Base-by-base conservation (phyloP, 2,329 filamentous ascomycete genomes). In the Sporothrix pseudoabietina region DNA sequence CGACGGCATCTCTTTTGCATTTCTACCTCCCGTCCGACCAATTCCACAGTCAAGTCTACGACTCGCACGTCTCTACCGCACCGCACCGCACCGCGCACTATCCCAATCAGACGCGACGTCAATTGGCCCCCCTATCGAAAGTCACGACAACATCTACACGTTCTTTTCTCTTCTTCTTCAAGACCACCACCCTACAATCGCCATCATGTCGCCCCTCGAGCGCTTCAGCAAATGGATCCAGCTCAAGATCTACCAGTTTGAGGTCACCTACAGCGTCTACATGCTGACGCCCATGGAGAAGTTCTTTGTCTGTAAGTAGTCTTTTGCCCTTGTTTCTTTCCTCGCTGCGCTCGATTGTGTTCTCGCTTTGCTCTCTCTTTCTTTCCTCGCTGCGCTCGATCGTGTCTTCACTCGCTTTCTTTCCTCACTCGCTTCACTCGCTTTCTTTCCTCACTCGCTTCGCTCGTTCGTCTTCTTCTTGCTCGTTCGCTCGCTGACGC, bases 281-380 rank as follows among this genome's bases (percentile, higher is more conserved):
- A 98, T 99, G 92, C 91, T 98, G 78, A 98, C 94, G 52, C 92
- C 94, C 1, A 94, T 92, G 71, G 96, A 99, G 86, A 97, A 97
- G 82, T 95, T 97, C 83, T 91, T 97, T 78, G 97, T 98, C 84
- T 98, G 96, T 98, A 88, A 55, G 52, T 55, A 10, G 9, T 12
- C 44, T 49, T 44, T 4, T 35, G 35, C 3, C 35, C 26, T 26
- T 26, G 26, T 14, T 26, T 41, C 39, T 41, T 6, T 41, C 39
- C 7, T 41, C 73, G 94, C 83, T 6, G 1, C 26, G 26, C 26
- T n/a, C n/a, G n/a, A n/a, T n/a, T n/a, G n/a, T n/a, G n/a, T n/a
- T n/a, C n/a, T n/a, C n/a, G n/a, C n/a, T n/a, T n/a, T n/a, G n/a
- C n/a, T n/a, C n/a, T 12, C 41, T 2, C 57, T 39, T 16, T 14